Evolutionary conservation across 2,329 filamentous ascomycete genomes (phyloP).

Genomic region (Blumeriella jaapii): DNA sequence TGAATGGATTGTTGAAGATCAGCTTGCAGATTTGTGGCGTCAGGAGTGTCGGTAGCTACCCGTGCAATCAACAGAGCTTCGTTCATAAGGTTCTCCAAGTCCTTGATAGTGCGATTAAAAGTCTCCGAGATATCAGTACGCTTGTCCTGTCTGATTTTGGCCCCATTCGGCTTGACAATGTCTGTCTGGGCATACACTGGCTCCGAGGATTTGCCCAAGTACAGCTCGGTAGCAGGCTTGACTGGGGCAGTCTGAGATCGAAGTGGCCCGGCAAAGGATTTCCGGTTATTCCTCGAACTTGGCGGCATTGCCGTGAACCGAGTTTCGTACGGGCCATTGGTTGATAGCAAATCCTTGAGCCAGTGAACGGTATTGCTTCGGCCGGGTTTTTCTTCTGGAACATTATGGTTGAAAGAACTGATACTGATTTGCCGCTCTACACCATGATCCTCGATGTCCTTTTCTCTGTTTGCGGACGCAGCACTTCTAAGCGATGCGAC

Average conservation of each 20-base stretch:
- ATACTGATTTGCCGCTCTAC: slow-evolving; percentile 3
- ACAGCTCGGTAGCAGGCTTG: slow-evolving; percentile 11
- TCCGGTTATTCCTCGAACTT: slow-evolving; percentile 11
- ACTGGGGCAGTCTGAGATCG: slow-evolving; percentile 8
- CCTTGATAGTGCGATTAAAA: slow-evolving; percentile 28
- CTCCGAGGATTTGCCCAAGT: slow-evolving; percentile 8
- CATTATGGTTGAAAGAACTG: slow-evolving; percentile 5
- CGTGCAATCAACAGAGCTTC: slow-evolving; percentile 29
- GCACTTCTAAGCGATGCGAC: slow-evolving; percentile 9
- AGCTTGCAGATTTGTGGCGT: slow-evolving; percentile 12
- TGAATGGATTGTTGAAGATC: slow-evolving; percentile 13
- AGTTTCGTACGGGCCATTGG: slow-evolving; percentile 19
- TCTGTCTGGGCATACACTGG: slow-evolving; percentile 4
- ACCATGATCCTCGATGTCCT: slow-evolving; percentile 1
- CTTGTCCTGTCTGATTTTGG: slow-evolving; percentile 5
- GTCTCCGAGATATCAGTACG: slow-evolving; percentile 16
- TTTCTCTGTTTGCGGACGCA: slow-evolving; percentile 2
- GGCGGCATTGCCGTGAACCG: slow-evolving; percentile 23
- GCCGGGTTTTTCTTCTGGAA: slow-evolving; percentile 9
- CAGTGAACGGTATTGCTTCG: slow-evolving; percentile 21
- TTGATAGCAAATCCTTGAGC: slow-evolving; percentile 21
- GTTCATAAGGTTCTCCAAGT: slow-evolving; percentile 27
- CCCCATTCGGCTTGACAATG: not conserved
- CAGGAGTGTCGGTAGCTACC: slow-evolving; percentile 24
- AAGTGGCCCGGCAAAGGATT: slow-evolving; percentile 6